These are phyloP conservation scores for Bondarzewia mesenterica DNA, from an alignment of 1,284 basidiomycete genomes.

Conservation along the genomic window DNA sequence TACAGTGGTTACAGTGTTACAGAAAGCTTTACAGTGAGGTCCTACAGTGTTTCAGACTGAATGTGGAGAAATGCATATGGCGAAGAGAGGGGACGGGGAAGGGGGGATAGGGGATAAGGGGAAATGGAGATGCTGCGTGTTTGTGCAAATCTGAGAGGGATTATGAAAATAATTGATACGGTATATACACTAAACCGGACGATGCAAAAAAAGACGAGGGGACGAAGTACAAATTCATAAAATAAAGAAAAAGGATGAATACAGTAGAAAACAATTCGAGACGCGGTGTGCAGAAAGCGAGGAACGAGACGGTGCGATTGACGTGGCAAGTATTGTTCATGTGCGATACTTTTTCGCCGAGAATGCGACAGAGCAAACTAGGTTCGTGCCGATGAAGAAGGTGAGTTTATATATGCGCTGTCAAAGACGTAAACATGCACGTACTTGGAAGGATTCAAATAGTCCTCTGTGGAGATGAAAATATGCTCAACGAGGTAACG, in stretches of 20 bases:
- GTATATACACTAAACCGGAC: not conserved
- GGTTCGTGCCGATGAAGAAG: no score
- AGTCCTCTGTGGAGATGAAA: not conserved
- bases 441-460: not conserved
- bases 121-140: not conserved
- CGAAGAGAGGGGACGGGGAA: not conserved
- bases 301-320: not conserved
- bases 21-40: no score
- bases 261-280: no score
- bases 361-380: no score
- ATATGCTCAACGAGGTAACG: not conserved
- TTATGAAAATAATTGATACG: no score
- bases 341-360: not conserved
- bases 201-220: no score
- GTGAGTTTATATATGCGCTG: no score
- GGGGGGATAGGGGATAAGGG: not conserved
- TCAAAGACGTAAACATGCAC: no score
- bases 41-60: no score
- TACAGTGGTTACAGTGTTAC: no score
- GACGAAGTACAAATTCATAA: no score
- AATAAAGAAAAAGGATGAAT: no score
- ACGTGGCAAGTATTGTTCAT: not conserved
- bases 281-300: not conserved
- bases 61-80: not conserved
- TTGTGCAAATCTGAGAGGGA: not conserved